Conservation (phyloP, 306 rosid genomes). For the Trifolium fragiferum region DNA sequence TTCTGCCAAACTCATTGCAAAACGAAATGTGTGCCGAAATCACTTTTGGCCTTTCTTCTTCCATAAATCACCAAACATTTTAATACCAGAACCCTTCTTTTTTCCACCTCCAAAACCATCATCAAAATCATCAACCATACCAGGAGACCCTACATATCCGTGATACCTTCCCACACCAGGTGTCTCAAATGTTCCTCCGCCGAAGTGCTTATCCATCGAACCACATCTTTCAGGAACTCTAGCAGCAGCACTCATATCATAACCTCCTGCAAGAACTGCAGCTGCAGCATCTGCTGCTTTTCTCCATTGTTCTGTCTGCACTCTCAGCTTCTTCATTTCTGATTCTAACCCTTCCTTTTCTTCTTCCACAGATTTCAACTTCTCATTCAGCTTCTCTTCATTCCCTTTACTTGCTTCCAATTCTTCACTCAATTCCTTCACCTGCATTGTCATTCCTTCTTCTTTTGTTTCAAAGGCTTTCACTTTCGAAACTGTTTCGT, state of each 20-base stretch:
- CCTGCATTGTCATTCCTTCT: slow-evolving; percentile 52
- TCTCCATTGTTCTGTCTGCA: slow-evolving; percentile 89
- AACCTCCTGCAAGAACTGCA: slow-evolving; percentile 74
- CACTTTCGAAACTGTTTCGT: slow-evolving; percentile 53
- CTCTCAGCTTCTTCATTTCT: slow-evolving; percentile 84
- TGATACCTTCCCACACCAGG: slow-evolving; percentile 65
- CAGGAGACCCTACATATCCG: slow-evolving; percentile 73
- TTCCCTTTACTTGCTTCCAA: slow-evolving; percentile 55
- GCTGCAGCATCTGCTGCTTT: slow-evolving; percentile 98
- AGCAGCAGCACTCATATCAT: slow-evolving; percentile 57
- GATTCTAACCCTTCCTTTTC: slow-evolving; percentile 66
- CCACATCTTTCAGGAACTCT: slow-evolving; percentile 80
- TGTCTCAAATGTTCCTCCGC: slow-evolving; percentile 57
- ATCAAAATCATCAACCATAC: slow-evolving; percentile 63
- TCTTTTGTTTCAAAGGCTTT: slow-evolving; percentile 57
- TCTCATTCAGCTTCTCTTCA: slow-evolving; percentile 51
- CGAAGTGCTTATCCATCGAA: slow-evolving; percentile 85
- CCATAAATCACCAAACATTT: slow-evolving; percentile 88
- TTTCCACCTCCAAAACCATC: slow-evolving; percentile 73
- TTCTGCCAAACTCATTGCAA: neutral
- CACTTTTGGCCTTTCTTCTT: slow-evolving; percentile 78
- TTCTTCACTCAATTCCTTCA: slow-evolving; percentile 59
- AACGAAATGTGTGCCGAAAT: neutral
- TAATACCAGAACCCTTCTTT: slow-evolving; percentile 80
- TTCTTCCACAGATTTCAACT: slow-evolving; percentile 59